Evolutionary conservation across 768 basidiomycete genomes (phyloP).

Genomic region (Collybia mongolica): DNA sequence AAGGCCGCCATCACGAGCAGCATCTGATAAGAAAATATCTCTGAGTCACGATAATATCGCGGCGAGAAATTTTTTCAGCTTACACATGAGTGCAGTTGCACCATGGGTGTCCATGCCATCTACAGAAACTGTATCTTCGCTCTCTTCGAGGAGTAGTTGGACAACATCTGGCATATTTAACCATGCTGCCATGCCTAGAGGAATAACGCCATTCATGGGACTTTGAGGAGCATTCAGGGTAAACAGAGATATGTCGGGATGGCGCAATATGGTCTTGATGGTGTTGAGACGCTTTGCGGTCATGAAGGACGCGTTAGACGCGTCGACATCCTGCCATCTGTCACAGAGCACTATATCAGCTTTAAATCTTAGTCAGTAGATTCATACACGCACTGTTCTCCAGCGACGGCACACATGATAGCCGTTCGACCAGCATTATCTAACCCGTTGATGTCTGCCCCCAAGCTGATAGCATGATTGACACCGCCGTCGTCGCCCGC

Average conservation of each 20-base stretch:
- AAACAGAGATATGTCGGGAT: constrained; percentile 60
- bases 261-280: constrained; percentile 53
- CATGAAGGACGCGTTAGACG: constrained; percentile 69
- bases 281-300: constrained; percentile 54
- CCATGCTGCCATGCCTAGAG: constrained; percentile 79
- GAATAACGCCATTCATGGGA: constrained; percentile 71
- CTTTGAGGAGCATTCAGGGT: constrained; percentile 74
- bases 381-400: constrained; percentile 54
- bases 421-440: constrained; percentile 62
- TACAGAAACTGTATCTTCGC: constrained; percentile 61
- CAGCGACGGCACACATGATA: constrained; percentile 69
- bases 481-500: constrained; percentile 56
- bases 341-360: constrained; percentile 1
- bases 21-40: constrained; percentile 46
- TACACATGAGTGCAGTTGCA: constrained; percentile 85
- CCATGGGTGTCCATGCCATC: constrained; percentile 75
- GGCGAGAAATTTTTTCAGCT: constrained; percentile 27
- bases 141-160: constrained; percentile 61
- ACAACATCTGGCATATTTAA: constrained; percentile 63
- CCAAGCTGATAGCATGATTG: constrained; percentile 48
- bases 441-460: constrained; percentile 68
- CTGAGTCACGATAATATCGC: constrained; percentile 14
- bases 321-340: constrained; percentile 71
- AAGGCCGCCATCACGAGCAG: constrained; percentile 68
- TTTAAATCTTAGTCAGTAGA: background rate